phyloP scores from a whole-genome alignment of 768 basidiomycete genomes.

The Russula sp. region DNA sequence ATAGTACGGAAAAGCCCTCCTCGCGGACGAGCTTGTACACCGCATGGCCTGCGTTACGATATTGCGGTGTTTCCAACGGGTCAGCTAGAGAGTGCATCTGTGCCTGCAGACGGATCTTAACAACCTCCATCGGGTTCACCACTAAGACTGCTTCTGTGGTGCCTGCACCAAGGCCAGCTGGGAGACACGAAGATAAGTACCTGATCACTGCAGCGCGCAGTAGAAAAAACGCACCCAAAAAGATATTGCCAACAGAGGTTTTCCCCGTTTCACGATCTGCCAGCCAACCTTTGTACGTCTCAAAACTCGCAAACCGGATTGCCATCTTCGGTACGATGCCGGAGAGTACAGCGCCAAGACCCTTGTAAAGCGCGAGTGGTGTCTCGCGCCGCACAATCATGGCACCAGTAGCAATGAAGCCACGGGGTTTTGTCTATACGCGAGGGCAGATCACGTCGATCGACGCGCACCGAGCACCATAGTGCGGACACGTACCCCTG shows the following conservation, averaged over 20 bases:
- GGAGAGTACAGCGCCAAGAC: slow-evolving; percentile 90
- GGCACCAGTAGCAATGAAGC: slow-evolving; percentile 85
- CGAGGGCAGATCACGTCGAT: background rate
- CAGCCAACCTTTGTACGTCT: slow-evolving; percentile 83
- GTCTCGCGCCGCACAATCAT: slow-evolving; percentile 89
- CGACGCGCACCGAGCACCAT: background rate
- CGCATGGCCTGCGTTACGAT: slow-evolving; percentile 95
- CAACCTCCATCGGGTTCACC: slow-evolving; percentile 98
- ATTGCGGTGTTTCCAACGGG: slow-evolving; percentile 86
- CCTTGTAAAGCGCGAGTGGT: slow-evolving; percentile 94
- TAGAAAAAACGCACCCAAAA: slow-evolving; percentile 55
- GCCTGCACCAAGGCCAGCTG: slow-evolving; percentile 92
- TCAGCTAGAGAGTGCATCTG: slow-evolving; percentile 97
- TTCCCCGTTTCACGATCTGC: slow-evolving; percentile 71
- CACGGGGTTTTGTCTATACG: slow-evolving; percentile 77
- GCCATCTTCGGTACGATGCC: slow-evolving; percentile 99
- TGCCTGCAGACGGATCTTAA: slow-evolving; percentile 96
- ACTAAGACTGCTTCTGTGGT: slow-evolving; percentile 92
- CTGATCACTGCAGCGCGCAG: background rate
- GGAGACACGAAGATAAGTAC: background rate
- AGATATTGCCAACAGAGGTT: slow-evolving; percentile 72
- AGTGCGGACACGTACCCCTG: slow-evolving; percentile 61
- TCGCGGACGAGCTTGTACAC: slow-evolving; percentile 91
- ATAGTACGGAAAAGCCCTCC: slow-evolving; percentile 78
- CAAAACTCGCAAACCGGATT: slow-evolving; percentile 96